Conservation (phyloP, 1,139 yeast species). For the Geotrichum histeridarum region DNA sequence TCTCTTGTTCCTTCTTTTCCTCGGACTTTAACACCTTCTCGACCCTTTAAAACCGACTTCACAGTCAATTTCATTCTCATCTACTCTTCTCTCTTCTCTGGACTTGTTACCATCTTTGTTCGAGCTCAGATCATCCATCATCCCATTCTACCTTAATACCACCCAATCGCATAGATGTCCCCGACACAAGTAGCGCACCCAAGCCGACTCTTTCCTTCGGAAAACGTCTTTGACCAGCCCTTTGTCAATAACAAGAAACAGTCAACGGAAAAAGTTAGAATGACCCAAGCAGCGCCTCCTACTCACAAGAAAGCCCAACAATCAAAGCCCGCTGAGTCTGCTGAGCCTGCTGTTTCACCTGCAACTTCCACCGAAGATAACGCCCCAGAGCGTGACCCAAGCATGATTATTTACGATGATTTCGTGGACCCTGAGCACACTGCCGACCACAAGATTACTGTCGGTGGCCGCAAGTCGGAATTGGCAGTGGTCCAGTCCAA, state of each 20-base stretch:
- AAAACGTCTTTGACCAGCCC: slow-evolving; percentile 5
- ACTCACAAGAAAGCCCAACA: not conserved
- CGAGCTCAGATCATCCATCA: too few species aligned
- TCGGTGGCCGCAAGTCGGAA: slow-evolving; percentile 86
- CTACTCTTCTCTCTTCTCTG: not conserved
- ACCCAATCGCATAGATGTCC: slow-evolving; percentile 1
- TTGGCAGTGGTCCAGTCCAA: slow-evolving; percentile 85
- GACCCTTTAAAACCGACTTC: not conserved
- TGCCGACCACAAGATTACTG: slow-evolving; percentile 27
- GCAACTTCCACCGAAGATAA: not conserved
- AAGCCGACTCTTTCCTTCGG: slow-evolving; percentile 1
- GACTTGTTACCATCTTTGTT: too few species aligned
- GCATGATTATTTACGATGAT: slow-evolving; percentile 18
- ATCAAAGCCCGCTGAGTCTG: not conserved
- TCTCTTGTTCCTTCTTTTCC: not conserved
- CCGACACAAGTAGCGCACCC: slow-evolving; percentile 12
- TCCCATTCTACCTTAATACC: too few species aligned
- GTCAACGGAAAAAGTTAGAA: not conserved
- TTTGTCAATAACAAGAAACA: not conserved
- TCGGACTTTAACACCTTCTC: not conserved
- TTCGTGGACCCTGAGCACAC: slow-evolving; percentile 13
- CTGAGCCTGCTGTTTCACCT: not conserved
- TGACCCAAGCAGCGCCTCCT: not conserved
- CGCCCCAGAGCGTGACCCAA: slow-evolving; percentile 19
- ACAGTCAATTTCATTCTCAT: not conserved